phyloP scores from a whole-genome alignment of 2,329 filamentous ascomycete species.

The Colletotrichum trifolii region DNA sequence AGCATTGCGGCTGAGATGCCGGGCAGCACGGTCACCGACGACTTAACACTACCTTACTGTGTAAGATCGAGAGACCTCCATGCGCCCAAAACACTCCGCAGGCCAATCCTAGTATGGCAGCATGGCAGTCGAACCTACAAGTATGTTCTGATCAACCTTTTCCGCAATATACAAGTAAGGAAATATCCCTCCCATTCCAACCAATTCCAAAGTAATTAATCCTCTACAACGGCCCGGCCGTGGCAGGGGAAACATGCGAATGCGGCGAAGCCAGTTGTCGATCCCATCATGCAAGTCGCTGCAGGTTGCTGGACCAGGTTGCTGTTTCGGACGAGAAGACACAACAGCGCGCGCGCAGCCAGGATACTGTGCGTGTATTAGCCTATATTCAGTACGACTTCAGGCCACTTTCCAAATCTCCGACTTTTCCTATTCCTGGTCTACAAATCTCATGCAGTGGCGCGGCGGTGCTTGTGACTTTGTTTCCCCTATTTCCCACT shows the following conservation, averaged over 20 bases:
- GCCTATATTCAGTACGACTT: conserved; percentile 10
- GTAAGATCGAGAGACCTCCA: conserved; percentile 14
- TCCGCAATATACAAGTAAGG: conserved; percentile 3
- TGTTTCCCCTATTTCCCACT: conserved; percentile 6
- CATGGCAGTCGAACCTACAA: not conserved
- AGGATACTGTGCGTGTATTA: not conserved
- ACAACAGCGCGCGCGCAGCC: not conserved
- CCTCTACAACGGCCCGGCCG: conserved; percentile 14
- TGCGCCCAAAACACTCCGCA: not conserved
- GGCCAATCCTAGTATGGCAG: conserved; percentile 4
- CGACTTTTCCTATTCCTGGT: not conserved
- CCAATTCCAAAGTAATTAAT: conserved; percentile 21
- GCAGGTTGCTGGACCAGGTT: conserved; percentile 12
- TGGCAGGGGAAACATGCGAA: conserved; percentile 17
- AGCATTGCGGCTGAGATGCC: conserved; percentile 4
- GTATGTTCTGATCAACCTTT: not conserved
- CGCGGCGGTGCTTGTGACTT: conserved; percentile 6
- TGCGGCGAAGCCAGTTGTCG: conserved; percentile 18
- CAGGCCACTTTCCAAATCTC: not conserved
- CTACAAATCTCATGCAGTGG: not conserved
- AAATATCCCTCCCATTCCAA: conserved; percentile 2
- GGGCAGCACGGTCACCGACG: conserved; percentile 1
- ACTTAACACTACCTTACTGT: not conserved
- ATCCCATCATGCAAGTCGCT: conserved; percentile 19
- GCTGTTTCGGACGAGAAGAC: conserved; percentile 7